Base-by-base conservation (phyloP, 2,329 filamentous ascomycete species). In the Chaetothyriales sp. region DNA sequence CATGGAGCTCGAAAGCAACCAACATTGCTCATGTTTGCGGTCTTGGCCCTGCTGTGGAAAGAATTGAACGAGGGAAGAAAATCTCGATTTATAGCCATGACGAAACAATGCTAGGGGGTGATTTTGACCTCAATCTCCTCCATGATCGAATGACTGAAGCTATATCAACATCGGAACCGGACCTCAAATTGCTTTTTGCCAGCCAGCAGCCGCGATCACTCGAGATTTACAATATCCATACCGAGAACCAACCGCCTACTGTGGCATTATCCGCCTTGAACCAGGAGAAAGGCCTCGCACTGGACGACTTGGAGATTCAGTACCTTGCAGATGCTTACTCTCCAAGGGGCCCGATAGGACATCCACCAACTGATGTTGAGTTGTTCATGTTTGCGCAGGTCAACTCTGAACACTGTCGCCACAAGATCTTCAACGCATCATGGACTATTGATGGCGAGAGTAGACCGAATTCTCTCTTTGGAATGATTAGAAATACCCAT, bases 311-410 rank as follows among this genome's bases (percentile, higher is more conserved):
- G 7, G 89, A 98, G 66, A 93, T 96, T 66, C 82, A 94, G 53
- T 96, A 98, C 63, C 75, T 98, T 42, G 86, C 95, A n/a, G 81
- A 88, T 59, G 82, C 83, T 43, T 92, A 87, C 67, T 79, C 79
- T 5, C 73, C 79, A 39, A 76, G 80, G 26, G 75, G 75, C 2
- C 67, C 73, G 48, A 71, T 79, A 47, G 75, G 75, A 10, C 66
- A 75, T 54, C 71, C 82, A 47, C 86, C 86, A 1, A 83, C 88
- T 54, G 92, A 96, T 65, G 86, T 96, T 44, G 92, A 98, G 70
- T 76, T 96, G 19, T 96, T 96, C 75, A 96, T 96, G 92, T 98
- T 96, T 66, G 90, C 90, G 15, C 92, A 98, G 70, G 90, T 98
- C 65, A 96, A 96, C 73, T 96, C 90, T 2, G 92, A 98, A 74